Evolutionary conservation across 2,329 filamentous ascomycete species (phyloP).

Genomic region (Fusarium setosum): DNA sequence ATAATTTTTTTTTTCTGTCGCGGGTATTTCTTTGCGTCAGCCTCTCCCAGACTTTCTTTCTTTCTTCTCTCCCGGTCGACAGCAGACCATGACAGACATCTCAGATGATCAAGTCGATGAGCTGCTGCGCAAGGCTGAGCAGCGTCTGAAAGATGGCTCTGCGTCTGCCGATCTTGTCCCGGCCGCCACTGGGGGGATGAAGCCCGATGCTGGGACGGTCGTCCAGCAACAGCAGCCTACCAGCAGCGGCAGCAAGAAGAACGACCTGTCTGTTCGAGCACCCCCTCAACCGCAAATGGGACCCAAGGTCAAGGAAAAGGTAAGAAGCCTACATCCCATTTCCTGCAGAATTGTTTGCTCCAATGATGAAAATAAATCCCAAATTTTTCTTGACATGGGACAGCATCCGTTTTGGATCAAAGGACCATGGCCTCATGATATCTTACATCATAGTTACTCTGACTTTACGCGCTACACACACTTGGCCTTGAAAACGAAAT

Average conservation of each 20-base stretch:
- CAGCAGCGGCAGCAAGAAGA: slow-evolving; percentile 33
- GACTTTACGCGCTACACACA: slow-evolving; percentile 52
- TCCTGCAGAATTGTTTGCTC: slow-evolving; percentile 1
- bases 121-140: slow-evolving; percentile 48
- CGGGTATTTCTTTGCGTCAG: slow-evolving; percentile 38
- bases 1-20: slow-evolving; percentile 31
- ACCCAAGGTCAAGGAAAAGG: slow-evolving; percentile 43
- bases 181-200: slow-evolving; percentile 26
- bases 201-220: slow-evolving; percentile 18
- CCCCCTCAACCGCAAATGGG: slow-evolving; percentile 35
- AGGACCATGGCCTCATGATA: slow-evolving; percentile 70
- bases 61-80: slow-evolving; percentile 31
- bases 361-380: slow-evolving; percentile 56
- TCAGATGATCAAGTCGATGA: slow-evolving; percentile 46
- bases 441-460: slow-evolving; percentile 79
- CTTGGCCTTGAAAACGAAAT: not conserved
- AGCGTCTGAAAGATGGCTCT: slow-evolving; percentile 45
- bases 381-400: slow-evolving; percentile 52
- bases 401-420: slow-evolving; percentile 55
- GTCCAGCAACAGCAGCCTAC: slow-evolving; percentile 30
- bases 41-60: slow-evolving; percentile 16
- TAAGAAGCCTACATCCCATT: slow-evolving; percentile 24
- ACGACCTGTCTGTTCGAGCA: slow-evolving; percentile 41
- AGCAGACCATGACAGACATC: slow-evolving; percentile 46
- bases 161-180: slow-evolving; percentile 28